These are phyloP conservation scores for Botrytis fragariae DNA, from an alignment of 2,329 filamentous ascomycete species.

Conservation along the genomic window DNA sequence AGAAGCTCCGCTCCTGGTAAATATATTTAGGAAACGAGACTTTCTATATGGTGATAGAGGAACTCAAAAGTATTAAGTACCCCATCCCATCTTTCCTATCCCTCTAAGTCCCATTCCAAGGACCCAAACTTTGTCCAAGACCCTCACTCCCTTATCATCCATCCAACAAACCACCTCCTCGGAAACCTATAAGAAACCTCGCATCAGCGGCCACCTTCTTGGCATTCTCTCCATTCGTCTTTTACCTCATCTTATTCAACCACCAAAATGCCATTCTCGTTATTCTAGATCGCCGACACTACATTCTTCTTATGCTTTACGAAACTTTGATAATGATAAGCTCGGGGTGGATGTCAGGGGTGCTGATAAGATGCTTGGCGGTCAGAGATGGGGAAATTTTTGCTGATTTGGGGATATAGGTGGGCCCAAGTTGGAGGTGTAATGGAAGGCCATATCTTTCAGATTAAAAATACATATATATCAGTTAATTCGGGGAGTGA, in stretches of 20 bases:
- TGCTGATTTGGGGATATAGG: background rate
- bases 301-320: background rate
- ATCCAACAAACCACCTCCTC: background rate
- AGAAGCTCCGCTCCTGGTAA: background rate
- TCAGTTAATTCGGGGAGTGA: background rate
- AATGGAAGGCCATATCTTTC: background rate
- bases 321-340: background rate
- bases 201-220: background rate
- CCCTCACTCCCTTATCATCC: background rate
- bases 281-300: background rate
- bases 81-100: background rate
- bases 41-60: background rate
- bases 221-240: background rate
- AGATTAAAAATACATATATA: background rate
- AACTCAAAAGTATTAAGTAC: background rate
- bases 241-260: background rate
- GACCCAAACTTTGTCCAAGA: background rate
- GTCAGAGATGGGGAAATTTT: background rate
- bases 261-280: background rate
- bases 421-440: background rate
- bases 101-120: background rate
- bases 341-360: background rate
- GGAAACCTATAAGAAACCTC: background rate
- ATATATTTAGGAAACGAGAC: background rate
- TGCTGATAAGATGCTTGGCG: constrained; percentile 3